Evolutionary conservation across 2,329 filamentous ascomycete genomes (phyloP).

Genomic region (Stagonosporopsis vannaccii): DNA sequence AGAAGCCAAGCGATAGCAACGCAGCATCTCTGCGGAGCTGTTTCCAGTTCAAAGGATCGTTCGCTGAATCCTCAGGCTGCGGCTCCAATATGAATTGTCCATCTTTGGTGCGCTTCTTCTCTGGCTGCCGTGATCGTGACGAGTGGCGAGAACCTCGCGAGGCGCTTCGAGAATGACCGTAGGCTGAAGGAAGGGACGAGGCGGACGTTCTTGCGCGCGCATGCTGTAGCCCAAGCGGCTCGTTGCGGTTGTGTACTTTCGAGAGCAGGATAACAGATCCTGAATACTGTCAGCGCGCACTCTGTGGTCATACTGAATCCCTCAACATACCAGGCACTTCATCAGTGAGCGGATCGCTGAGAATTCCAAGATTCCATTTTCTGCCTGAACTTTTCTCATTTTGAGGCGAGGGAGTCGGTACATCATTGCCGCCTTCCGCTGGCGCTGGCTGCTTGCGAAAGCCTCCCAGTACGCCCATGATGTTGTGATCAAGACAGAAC

Average conservation of each 20-base stretch:
- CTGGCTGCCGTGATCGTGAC: slow-evolving; percentile 34
- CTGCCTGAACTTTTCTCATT: slow-evolving; percentile 20
- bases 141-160: slow-evolving; percentile 34
- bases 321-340: slow-evolving; percentile 79
- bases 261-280: slow-evolving; percentile 69
- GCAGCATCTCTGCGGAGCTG: slow-evolving; percentile 80
- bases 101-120: slow-evolving; percentile 79
- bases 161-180: slow-evolving; percentile 29
- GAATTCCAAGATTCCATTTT: slow-evolving; percentile 73
- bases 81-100: slow-evolving; percentile 87
- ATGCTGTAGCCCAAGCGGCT: slow-evolving; percentile 67
- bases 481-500: background rate
- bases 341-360: slow-evolving; percentile 81
- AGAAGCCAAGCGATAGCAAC: slow-evolving; percentile 83
- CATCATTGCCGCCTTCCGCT: slow-evolving; percentile 7
- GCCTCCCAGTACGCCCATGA: slow-evolving; percentile 29
- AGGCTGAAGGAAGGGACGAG: slow-evolving; percentile 57
- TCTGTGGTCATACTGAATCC: background rate
- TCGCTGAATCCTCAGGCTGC: slow-evolving; percentile 87
- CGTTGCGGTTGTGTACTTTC: slow-evolving; percentile 63
- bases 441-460: slow-evolving; percentile 26
- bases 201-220: slow-evolving; percentile 67
- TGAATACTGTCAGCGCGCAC: slow-evolving; percentile 29
- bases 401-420: background rate
- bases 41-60: slow-evolving; percentile 94